Evolutionary conservation across 1,139 yeast species (phyloP).

Genomic region (Zygosaccharomyces pseudobailii): DNA sequence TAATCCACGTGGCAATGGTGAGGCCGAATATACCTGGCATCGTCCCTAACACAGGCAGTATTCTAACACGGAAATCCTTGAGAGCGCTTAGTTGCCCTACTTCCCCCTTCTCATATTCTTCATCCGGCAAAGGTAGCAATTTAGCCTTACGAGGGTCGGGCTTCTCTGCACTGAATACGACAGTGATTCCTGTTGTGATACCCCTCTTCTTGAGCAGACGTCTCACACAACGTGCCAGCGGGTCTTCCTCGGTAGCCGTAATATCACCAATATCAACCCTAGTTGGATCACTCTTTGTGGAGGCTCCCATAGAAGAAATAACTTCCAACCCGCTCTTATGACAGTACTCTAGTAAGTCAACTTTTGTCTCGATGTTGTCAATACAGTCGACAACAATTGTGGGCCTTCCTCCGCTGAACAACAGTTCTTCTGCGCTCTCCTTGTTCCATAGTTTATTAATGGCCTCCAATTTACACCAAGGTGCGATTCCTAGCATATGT

Average conservation of each 20-base stretch:
- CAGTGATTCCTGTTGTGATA: constrained; percentile 72
- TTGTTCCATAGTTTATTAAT: constrained; percentile 72
- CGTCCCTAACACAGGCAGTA: constrained; percentile 90
- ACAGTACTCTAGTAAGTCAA: constrained; percentile 76
- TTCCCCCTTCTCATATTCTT: constrained; percentile 70
- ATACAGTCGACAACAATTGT: constrained; percentile 88
- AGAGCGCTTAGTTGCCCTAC: constrained; percentile 86
- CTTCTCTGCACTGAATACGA: constrained; percentile 89
- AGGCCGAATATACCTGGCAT: constrained; percentile 96
- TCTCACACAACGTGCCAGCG: constrained; percentile 83
- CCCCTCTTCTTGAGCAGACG: constrained; percentile 78
- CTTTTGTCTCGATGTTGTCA: constrained; percentile 92
- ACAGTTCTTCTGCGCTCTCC: constrained; percentile 55
- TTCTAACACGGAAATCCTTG: constrained; percentile 85
- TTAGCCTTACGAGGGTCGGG: constrained; percentile 94
- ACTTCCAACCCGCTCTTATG: constrained; percentile 54
- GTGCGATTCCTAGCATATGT: constrained; percentile 68
- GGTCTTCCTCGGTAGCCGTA: constrained; percentile 83
- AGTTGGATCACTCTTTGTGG: constrained; percentile 84
- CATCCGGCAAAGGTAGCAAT: constrained; percentile 75
- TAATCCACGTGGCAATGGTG: constrained; percentile 76
- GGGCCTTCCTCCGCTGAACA: constrained; percentile 53
- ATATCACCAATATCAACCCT: constrained; percentile 76
- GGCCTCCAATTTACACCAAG: constrained; percentile 84
- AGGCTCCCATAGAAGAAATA: constrained; percentile 93